Percentiles rank a stretch among this genome's conserved stretches.
Conservation (phyloP, 1,284 basidiomycete species). For the Apiotrichum gamsii region DNA sequence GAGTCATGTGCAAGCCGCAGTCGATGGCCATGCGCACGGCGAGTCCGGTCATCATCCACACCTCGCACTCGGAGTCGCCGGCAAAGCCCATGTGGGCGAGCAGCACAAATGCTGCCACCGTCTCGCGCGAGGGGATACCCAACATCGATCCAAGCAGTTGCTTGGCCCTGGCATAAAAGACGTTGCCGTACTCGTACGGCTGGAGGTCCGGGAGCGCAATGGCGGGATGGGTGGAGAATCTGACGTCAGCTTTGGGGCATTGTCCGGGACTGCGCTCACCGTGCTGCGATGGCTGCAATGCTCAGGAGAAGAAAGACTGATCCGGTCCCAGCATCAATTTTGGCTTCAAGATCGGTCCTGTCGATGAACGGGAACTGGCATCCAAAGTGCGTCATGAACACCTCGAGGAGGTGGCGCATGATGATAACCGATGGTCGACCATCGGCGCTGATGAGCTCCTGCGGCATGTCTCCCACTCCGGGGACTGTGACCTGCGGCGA, state of each 20-base stretch:
- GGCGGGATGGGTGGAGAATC: slow-evolving; percentile 28
- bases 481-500: slow-evolving; percentile 5
- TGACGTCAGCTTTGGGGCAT: slow-evolving; percentile 1
- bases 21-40: slow-evolving; percentile 33
- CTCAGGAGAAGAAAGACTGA: slow-evolving; percentile 24
- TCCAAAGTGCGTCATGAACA: slow-evolving; percentile 29
- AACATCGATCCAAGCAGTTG: slow-evolving; percentile 28
- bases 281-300: slow-evolving; percentile 26
- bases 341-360: slow-evolving; percentile 8
- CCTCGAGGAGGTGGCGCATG: slow-evolving; percentile 27
- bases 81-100: slow-evolving; percentile 27
- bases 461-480: neutral
- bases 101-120: slow-evolving; percentile 23
- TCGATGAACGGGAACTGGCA: slow-evolving; percentile 28
- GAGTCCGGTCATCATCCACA: slow-evolving; percentile 31
- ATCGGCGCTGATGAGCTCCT: slow-evolving; percentile 18
- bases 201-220: slow-evolving; percentile 26
- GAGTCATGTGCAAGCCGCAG: slow-evolving; percentile 22
- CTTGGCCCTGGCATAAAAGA: slow-evolving; percentile 27
- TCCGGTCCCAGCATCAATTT: slow-evolving; percentile 17
- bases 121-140: slow-evolving; percentile 28
- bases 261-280: too few species aligned
- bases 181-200: slow-evolving; percentile 30
- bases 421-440: slow-evolving; percentile 14
- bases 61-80: slow-evolving; percentile 30